Evolutionary conservation across 2,329 filamentous ascomycete species (phyloP), one percentile per base, ranked within the genome.

Genomic region (Nigrospora sphaerica): DNA sequence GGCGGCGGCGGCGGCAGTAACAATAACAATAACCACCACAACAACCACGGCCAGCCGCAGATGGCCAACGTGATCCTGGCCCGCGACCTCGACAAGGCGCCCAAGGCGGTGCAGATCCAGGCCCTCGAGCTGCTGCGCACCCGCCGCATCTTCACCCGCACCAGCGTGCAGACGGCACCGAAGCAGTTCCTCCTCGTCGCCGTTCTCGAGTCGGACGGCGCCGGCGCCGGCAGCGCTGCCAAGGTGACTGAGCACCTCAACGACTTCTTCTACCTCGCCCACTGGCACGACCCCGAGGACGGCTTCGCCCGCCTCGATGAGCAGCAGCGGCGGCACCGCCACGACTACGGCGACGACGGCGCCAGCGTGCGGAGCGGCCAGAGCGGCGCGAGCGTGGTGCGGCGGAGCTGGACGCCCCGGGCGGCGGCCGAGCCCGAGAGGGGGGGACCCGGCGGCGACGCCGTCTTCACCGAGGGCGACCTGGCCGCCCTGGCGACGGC

Each of bases 41-140:
- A 18, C 16, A 2, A 23, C 39, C 14, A 17, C 18, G n/a, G 14
- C 3, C 33, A 36, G 17, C 46, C 46, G 23, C 48, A 50, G 44
- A 86, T 95, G 53, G 86, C 89, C 52, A 90, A 95, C 65, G 74
- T 96, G 12, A 74, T 97, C 18, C 77, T 98, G 44, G 88, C 87
- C 2, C 86, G 83, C 54, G 81, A 95, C 60, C 79, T 97, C 44
- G 82, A 95, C 61, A 70, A 71, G 44, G 86, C 88, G 1, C 77
- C 78, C n/a, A 74, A 80, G 33, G 77, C 80, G 45, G 82, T 97
- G 12, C 93, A 98, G 66, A 83, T 93, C 39, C 90, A 96, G 63
- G 85, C 70, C 3, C 66, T 81, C 23, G 72, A 95, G 76, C 79
- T 97, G 11, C 80, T 97, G 46, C 84, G 88, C 45, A 87, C 85